Evolutionary conservation across 2,329 filamentous ascomycete species (phyloP).

Genomic region (Nothophaeocryptopus gaeumannii): DNA sequence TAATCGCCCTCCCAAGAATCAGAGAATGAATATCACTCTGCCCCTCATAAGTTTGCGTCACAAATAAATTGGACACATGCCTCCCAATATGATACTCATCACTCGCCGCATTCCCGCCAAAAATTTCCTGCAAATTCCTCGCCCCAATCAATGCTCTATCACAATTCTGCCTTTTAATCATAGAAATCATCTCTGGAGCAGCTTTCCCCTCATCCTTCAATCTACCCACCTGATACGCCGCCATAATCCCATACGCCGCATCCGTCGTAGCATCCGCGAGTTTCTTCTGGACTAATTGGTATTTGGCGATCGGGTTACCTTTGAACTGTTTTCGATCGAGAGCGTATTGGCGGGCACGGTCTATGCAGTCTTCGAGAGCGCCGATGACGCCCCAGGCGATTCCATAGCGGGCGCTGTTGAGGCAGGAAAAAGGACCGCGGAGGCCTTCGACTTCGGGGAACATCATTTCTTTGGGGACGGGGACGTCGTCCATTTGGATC

Average conservation of each 20-base stretch:
- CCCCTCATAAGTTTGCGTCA: constrained; percentile 96
- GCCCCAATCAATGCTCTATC: constrained; percentile 80
- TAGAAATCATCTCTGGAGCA: constrained; percentile 90
- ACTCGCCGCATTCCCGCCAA: constrained; percentile 96
- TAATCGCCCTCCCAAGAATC: constrained; percentile 53
- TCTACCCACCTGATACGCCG: constrained; percentile 83
- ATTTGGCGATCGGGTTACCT: constrained; percentile 88
- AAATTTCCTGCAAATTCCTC: constrained; percentile 84
- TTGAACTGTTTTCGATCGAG: constrained; percentile 95
- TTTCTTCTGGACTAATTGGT: constrained; percentile 98
- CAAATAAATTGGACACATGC: constrained; percentile 93
- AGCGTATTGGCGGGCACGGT: constrained; percentile 78
- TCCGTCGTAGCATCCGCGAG: constrained; percentile 89
- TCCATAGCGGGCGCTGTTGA: constrained; percentile 90
- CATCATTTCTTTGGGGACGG: constrained; percentile 88
- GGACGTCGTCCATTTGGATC: constrained; percentile 91
- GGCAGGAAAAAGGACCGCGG: constrained; percentile 82
- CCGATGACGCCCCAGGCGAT: constrained; percentile 94
- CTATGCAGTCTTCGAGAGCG: constrained; percentile 87
- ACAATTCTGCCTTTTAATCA: constrained; percentile 98
- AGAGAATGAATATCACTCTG: constrained; percentile 90
- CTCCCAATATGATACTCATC: constrained; percentile 95
- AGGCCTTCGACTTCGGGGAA: constrained; percentile 87
- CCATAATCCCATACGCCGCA: constrained; percentile 84
- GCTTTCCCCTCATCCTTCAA: constrained; percentile 88